Conservation (phyloP, 2,329 filamentous ascomycete species). For the Zopfia rhizophila region DNA sequence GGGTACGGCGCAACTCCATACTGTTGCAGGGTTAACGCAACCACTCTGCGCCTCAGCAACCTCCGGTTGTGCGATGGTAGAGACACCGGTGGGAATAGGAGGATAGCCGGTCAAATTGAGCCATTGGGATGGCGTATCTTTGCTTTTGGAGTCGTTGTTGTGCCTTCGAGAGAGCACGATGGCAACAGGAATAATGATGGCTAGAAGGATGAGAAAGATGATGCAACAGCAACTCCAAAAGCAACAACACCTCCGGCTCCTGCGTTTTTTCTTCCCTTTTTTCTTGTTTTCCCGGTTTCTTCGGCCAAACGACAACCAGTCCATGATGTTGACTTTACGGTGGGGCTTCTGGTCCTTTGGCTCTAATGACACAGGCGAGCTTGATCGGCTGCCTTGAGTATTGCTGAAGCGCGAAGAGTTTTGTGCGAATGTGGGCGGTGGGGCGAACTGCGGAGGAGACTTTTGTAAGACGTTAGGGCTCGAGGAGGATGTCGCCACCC, state of each 20-base stretch:
- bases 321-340: constrained; percentile 43
- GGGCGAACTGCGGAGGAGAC: constrained; percentile 40
- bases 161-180: constrained; percentile 49
- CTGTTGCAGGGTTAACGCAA: constrained; percentile 76
- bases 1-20: constrained; percentile 89
- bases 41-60: constrained; percentile 70
- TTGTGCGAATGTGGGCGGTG: constrained; percentile 39
- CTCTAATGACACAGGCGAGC: constrained; percentile 34
- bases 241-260: constrained; percentile 36
- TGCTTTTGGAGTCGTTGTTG: constrained; percentile 46
- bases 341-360: constrained; percentile 41
- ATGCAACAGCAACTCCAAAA: constrained; percentile 50
- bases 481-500: constrained; percentile 18
- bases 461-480: constrained; percentile 27
- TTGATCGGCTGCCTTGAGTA: constrained; percentile 36
- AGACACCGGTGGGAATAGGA: constrained; percentile 83
- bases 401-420: constrained; percentile 37
- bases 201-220: constrained; percentile 44
- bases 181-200: constrained; percentile 53
- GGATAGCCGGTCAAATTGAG: constrained; percentile 88
- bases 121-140: constrained; percentile 64
- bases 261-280: constrained; percentile 41
- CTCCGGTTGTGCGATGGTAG: constrained; percentile 80
- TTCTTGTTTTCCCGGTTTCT: constrained; percentile 30
- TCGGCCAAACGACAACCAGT: constrained; percentile 33